Evolutionary conservation across 257 asterid genomes (phyloP).

Genomic region (Nicotiana obtusifolia): DNA sequence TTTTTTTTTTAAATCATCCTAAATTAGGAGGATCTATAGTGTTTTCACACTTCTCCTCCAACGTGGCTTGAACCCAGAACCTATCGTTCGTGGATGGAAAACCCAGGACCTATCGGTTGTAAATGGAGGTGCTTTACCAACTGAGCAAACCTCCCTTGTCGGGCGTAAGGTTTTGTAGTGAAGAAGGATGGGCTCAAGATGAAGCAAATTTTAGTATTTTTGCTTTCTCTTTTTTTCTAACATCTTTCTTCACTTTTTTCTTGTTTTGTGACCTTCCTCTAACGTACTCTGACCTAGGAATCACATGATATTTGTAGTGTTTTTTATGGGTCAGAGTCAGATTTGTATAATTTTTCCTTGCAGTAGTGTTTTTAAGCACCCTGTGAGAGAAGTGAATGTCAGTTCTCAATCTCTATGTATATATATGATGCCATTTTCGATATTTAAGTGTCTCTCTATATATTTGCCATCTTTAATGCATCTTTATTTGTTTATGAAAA

Average conservation of each 20-base stretch:
- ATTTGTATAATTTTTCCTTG: constrained; percentile 17
- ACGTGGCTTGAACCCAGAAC: no score
- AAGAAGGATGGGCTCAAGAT: constrained; percentile 20
- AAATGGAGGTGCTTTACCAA: no score
- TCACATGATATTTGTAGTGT: not conserved
- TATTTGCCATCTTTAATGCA: not conserved
- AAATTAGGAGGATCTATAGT: no score
- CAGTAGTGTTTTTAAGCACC: constrained; percentile 25
- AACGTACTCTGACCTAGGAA: not conserved
- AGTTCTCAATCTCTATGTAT: not conserved
- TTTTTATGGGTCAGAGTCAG: not conserved
- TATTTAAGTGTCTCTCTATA: not conserved
- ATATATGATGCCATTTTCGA: not conserved
- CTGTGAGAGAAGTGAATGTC: constrained; percentile 13
- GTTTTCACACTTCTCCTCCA: no score
- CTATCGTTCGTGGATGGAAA: no score
- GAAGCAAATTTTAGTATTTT: constrained; percentile 7
- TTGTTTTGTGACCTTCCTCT: not conserved
- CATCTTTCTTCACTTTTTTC: constrained; percentile 8
- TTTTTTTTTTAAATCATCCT: no score
- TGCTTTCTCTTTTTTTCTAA: constrained; percentile 20
- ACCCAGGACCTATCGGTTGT: no score
- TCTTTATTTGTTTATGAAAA: not conserved
- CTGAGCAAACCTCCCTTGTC: no score
- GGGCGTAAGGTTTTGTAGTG: not conserved